These are phyloP conservation scores for Calendula officinalis DNA, from an alignment of 129 eudicot genomes.

Conservation along the genomic window DNA sequence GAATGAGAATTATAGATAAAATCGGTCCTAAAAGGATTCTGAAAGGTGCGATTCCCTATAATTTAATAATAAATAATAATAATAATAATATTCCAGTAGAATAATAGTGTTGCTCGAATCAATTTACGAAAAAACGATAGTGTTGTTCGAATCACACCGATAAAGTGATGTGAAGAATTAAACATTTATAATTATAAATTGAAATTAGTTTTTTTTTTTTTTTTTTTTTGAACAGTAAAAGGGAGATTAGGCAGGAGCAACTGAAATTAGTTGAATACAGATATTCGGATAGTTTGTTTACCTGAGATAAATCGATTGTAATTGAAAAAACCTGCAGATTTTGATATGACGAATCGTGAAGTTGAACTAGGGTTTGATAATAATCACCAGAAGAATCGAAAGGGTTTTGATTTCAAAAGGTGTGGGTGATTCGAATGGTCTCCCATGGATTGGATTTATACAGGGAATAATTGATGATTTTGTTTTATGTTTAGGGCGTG, in stretches of 20 bases:
- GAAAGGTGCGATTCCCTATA: slow-evolving; percentile 20
- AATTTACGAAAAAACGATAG: too few species aligned
- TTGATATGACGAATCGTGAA: neutral
- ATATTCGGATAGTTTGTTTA: slow-evolving; percentile 3
- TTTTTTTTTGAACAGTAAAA: too few species aligned
- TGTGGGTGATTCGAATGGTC: neutral
- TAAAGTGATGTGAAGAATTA: slow-evolving; percentile 7
- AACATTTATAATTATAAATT: neutral
- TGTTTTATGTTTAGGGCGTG: too few species aligned
- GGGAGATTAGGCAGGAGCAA: too few species aligned
- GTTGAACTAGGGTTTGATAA: neutral
- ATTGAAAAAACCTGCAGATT: neutral
- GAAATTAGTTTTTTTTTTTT: too few species aligned
- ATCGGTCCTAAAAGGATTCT: slow-evolving; percentile 17
- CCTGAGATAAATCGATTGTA: slow-evolving; percentile 5
- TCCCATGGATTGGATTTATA: neutral
- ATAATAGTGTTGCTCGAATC: neutral
- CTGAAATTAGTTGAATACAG: neutral
- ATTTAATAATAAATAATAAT: too few species aligned
- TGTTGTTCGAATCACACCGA: neutral
- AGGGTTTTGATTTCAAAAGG: neutral
- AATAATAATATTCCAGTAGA: neutral
- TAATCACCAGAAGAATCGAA: neutral
- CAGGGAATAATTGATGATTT: neutral
- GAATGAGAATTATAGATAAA: slow-evolving; percentile 6